These are phyloP conservation scores for Mucor irregularis DNA, from an alignment of 371 early-diverging fungal species.

Conservation along the genomic window DNA sequence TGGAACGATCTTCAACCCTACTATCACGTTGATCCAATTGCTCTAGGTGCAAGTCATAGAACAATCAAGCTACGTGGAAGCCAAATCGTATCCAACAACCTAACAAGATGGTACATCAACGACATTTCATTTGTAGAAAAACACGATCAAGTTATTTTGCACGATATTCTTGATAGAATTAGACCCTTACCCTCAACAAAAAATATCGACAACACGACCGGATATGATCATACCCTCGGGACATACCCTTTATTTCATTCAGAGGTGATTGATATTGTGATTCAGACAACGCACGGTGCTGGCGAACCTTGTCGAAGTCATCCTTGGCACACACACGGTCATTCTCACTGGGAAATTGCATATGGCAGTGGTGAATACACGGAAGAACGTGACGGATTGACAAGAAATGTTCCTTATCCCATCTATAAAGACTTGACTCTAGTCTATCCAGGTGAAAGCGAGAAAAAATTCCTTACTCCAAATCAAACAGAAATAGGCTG, in stretches of 20 bases:
- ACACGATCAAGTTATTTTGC: not conserved
- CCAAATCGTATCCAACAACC: conserved; percentile 20
- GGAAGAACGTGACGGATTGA: conserved; percentile 18
- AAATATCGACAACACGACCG: not conserved
- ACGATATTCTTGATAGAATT: not conserved
- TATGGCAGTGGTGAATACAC: conserved; percentile 34
- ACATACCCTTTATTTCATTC: conserved; percentile 24
- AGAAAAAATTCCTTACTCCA: conserved; percentile 5
- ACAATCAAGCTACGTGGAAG: conserved; percentile 23
- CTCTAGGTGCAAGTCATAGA: conserved; percentile 10
- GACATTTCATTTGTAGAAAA: conserved; percentile 2
- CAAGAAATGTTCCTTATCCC: conserved; percentile 28
- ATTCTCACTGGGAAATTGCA: conserved; percentile 37
- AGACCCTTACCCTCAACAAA: conserved; percentile 19
- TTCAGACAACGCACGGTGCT: conserved; percentile 21
- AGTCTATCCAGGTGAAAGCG: conserved; percentile 28
- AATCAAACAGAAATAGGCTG: conserved; percentile 12
- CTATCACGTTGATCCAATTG: conserved; percentile 31
- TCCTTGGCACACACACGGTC: conserved; percentile 49
- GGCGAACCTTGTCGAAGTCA: conserved; percentile 30
- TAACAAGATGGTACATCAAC: conserved; percentile 1
- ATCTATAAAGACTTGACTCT: conserved; percentile 33
- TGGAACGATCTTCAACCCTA: conserved; percentile 34
- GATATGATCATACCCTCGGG: conserved; percentile 3
- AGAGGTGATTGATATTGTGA: conserved; percentile 39